Evolutionary conservation across 306 rosid genomes (phyloP).

Genomic region (Carpinus fangiana): DNA sequence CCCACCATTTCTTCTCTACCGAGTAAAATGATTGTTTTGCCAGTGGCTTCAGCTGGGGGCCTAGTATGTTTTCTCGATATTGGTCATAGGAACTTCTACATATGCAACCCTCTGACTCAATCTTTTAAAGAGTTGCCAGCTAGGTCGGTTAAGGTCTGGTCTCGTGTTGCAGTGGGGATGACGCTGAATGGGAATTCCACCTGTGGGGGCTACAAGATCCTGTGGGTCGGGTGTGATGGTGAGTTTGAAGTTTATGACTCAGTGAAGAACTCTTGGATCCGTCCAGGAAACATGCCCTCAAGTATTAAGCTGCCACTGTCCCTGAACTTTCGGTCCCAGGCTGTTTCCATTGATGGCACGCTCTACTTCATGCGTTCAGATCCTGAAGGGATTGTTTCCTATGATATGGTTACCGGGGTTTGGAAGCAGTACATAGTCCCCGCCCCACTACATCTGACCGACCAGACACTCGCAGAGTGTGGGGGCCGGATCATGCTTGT

Average conservation of each 20-base stretch:
- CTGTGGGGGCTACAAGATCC: constrained; percentile 69
- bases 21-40: constrained; percentile 50
- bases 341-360: constrained; percentile 57
- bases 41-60: constrained; percentile 96
- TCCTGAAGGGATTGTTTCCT: constrained; percentile 82
- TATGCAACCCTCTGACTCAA: constrained; percentile 88
- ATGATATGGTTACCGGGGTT: constrained; percentile 56
- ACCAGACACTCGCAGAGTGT: constrained; percentile 73
- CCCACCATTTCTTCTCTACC: constrained; percentile 62
- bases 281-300: constrained; percentile 58
- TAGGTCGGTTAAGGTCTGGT: constrained; percentile 70
- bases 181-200: constrained; percentile 48
- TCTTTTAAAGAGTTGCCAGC: constrained; percentile 88
- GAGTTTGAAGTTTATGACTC: constrained; percentile 88
- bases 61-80: constrained; percentile 79
- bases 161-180: constrained; percentile 85
- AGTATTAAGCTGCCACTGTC: constrained; percentile 57
- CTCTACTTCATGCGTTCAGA: constrained; percentile 76
- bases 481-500: constrained; percentile 80
- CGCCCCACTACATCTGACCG: constrained; percentile 59
- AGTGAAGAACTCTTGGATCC: constrained; percentile 61
- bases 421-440: constrained; percentile 84
- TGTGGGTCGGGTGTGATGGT: constrained; percentile 80
- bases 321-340: constrained; percentile 59
- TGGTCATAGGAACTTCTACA: constrained; percentile 66